A percentile compares a stretch with the other conserved stretches of the same genome.
phyloP scores from a whole-genome alignment of 208 protist genomes.

The Lotmaria passim region DNA sequence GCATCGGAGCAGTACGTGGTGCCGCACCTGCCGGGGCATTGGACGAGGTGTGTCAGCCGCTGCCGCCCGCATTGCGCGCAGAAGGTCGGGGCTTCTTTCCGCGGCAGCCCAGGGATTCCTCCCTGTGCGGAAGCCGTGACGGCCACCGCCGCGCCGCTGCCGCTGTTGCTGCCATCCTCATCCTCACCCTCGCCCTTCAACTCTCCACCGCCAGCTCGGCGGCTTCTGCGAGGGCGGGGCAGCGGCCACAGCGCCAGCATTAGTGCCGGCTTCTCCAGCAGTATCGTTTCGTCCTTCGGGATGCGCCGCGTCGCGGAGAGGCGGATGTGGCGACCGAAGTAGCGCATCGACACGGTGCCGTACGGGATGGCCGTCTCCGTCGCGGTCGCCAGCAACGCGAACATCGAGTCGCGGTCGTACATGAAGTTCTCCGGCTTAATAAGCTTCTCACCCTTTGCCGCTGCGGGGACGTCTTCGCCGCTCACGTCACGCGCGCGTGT shows the following conservation, averaged over 20 bases:
- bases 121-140: not conserved
- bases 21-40: conserved; percentile 38
- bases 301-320: conserved; percentile 37
- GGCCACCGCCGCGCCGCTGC: not conserved
- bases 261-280: conserved; percentile 31
- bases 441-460: not conserved
- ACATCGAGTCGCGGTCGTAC: conserved; percentile 37
- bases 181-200: no score
- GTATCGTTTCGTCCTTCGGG: conserved; percentile 17
- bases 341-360: conserved; percentile 28
- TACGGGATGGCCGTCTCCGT: conserved; percentile 26
- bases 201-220: no score
- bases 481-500: not conserved
- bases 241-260: conserved; percentile 32
- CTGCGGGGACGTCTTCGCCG: not conserved
- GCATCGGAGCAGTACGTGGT: conserved; percentile 45
- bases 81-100: not conserved
- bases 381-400: conserved; percentile 22
- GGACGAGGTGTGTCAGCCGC: conserved; percentile 2
- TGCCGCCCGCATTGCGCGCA: conserved; percentile 24
- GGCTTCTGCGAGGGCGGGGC: not conserved
- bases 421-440: conserved; percentile 32
- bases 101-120: not conserved
- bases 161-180: conserved; percentile 1
- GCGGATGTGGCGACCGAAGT: conserved; percentile 41